A percentile compares a stretch with the other conserved stretches of the same genome.
Conservation (phyloP, 139 green algal genomes). For the Haematococcus sp. region DNA sequence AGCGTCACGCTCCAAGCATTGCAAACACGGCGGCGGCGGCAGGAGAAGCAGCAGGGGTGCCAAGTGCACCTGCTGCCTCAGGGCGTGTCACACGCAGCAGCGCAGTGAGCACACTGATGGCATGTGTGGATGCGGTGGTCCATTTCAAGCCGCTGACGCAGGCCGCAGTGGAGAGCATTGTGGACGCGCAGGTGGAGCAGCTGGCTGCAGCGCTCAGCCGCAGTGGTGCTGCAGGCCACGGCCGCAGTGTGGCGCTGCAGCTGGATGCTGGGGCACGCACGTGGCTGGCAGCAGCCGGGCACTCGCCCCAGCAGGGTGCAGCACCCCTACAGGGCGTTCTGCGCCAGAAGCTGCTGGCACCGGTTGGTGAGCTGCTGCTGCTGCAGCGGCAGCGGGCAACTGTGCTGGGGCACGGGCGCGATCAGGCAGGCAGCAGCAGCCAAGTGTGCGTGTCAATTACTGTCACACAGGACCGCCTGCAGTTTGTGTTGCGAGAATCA, state of each 20-base stretch:
- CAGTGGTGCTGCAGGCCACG: background rate
- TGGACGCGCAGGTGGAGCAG: conserved; percentile 21
- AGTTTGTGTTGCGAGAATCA: no score
- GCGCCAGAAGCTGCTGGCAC: no score
- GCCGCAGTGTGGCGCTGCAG: conserved; percentile 2
- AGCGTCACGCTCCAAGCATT: background rate
- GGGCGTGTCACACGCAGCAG: background rate
- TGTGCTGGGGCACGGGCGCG: no score
- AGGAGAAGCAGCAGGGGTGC: conserved; percentile 9
- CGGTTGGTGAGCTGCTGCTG: no score
- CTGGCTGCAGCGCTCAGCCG: conserved; percentile 4
- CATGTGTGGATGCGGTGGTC: conserved; percentile 35
- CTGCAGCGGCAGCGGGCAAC: no score
- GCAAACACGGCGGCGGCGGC: background rate
- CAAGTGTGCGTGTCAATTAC: no score
- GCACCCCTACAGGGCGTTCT: no score
- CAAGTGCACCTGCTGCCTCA: background rate
- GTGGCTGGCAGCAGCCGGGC: background rate
- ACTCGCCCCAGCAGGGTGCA: no score
- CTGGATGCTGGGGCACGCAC: background rate
- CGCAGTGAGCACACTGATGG: conserved; percentile 20
- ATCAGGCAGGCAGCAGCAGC: no score
- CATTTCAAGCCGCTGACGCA: conserved; percentile 15
- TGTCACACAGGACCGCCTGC: no score
- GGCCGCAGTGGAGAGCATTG: conserved; percentile 4